A percentile compares a stretch with the other conserved stretches of the same genome.
Conservation (phyloP, 169 alveolate genomes). For the Cardiosporidium cionae region DNA sequence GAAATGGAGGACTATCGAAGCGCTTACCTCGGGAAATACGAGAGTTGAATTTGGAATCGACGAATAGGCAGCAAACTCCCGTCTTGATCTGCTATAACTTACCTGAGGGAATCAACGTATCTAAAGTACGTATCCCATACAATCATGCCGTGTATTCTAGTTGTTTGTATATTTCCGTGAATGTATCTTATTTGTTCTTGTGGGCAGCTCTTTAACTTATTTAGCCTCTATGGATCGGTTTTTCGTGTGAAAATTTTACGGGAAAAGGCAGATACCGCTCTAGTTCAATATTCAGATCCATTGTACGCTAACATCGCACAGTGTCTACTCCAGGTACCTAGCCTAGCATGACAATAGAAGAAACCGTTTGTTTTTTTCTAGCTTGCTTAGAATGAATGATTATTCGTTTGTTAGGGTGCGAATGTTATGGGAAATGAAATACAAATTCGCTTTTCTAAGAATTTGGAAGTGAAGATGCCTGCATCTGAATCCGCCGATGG, state of each 20-base stretch:
- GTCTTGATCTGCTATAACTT: constrained; percentile 50
- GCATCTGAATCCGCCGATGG: constrained; percentile 1
- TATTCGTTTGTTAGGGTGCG: constrained; percentile 2
- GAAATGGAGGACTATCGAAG: constrained; percentile 6
- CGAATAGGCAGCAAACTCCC: constrained; percentile 49
- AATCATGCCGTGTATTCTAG: neutral
- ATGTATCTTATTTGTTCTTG: neutral
- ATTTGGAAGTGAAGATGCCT: constrained; percentile 42
- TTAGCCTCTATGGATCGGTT: constrained; percentile 50
- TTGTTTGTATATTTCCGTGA: neutral
- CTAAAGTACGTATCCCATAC: constrained; percentile 18
- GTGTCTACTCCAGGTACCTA: constrained; percentile 32
- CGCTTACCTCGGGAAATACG: constrained; percentile 38
- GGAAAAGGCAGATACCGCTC: constrained; percentile 54
- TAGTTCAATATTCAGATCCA: constrained; percentile 45
- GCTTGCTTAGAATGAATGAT: neutral
- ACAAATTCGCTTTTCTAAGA: constrained; percentile 43
- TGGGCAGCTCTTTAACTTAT: constrained; percentile 45
- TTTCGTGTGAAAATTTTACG: constrained; percentile 46
- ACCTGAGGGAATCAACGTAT: constrained; percentile 42
- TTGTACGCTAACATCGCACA: constrained; percentile 50
- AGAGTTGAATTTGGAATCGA: constrained; percentile 34
- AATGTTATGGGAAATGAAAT: constrained; percentile 26
- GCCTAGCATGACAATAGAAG: neutral
- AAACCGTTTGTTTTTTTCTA: neutral